Percentiles rank a stretch among this genome's conserved stretches.
These are phyloP conservation scores for Berberis thunbergii DNA, from an alignment of 164 flowering plant species.

Conservation along the genomic window DNA sequence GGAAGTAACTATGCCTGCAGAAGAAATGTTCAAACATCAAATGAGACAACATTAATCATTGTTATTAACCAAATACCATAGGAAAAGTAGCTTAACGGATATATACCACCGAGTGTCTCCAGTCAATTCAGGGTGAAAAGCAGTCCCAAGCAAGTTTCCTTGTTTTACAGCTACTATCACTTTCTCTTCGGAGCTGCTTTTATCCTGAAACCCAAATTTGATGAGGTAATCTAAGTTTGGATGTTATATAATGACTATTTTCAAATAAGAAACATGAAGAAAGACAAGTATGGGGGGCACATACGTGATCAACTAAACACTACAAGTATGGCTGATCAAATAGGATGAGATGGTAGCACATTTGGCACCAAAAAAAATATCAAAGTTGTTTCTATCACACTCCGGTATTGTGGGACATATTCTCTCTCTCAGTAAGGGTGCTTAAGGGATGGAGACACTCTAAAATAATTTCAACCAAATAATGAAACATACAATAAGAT, in stretches of 20 bases:
- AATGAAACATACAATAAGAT: no score
- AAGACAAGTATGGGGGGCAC: no score
- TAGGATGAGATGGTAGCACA: no score
- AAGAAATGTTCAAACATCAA: slow-evolving; percentile 5
- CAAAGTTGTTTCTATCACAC: no score
- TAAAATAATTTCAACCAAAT: no score
- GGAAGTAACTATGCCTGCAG: slow-evolving; percentile 87
- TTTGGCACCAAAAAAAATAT: no score
- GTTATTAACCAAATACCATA: background rate
- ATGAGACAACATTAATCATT: background rate
- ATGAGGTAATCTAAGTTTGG: background rate
- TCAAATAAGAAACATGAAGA: background rate
- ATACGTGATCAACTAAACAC: background rate
- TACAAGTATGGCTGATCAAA: no score
- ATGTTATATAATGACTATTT: background rate
- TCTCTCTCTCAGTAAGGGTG: no score
- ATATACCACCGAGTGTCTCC: slow-evolving; percentile 82
- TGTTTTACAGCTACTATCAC: slow-evolving; percentile 92
- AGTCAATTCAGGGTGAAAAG: slow-evolving; percentile 95
- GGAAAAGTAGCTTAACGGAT: background rate
- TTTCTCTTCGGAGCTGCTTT: slow-evolving; percentile 30
- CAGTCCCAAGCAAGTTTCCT: slow-evolving; percentile 84
- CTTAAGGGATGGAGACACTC: no score
- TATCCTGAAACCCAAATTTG: slow-evolving; percentile 32
- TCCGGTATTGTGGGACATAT: no score